These are phyloP conservation scores for Phytopythium sindhum DNA, from an alignment of 352 stramenopile genomes.

Conservation along the genomic window DNA sequence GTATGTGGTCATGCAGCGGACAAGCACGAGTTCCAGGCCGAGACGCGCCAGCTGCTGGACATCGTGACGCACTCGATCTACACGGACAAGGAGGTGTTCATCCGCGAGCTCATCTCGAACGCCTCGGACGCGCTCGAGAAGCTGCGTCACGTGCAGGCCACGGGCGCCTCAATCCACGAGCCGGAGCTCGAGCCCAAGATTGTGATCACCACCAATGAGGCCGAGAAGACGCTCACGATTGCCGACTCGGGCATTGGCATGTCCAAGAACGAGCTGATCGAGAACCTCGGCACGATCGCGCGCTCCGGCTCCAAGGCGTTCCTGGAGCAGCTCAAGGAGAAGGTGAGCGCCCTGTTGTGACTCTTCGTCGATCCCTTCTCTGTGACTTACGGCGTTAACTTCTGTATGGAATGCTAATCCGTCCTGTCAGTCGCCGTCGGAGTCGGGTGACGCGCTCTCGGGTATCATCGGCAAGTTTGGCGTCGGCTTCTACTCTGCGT, in stretches of 20 bases:
- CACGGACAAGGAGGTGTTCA: slow-evolving; percentile 99
- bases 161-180: slow-evolving; percentile 62
- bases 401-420: not conserved
- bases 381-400: not conserved
- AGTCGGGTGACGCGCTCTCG: slow-evolving; percentile 66
- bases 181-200: slow-evolving; percentile 94
- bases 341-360: slow-evolving; percentile 15
- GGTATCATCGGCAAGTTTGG: slow-evolving; percentile 99
- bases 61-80: slow-evolving; percentile 99
- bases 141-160: slow-evolving; percentile 92
- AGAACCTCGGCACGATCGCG: slow-evolving; percentile 99
- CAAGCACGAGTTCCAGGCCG: slow-evolving; percentile 92
- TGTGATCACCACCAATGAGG: slow-evolving; percentile 94
- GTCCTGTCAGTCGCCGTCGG: slow-evolving; percentile 30
- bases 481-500: slow-evolving; percentile 99
- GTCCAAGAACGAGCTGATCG: slow-evolving; percentile 95
- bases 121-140: slow-evolving; percentile 99
- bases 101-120: slow-evolving; percentile 99
- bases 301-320: slow-evolving; percentile 97
- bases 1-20: slow-evolving; percentile 27
- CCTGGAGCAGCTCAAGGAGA: slow-evolving; percentile 90
- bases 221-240: slow-evolving; percentile 96
- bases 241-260: slow-evolving; percentile 98
- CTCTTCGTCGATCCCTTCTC: not conserved
- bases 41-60: slow-evolving; percentile 94